Evolutionary conservation across 2,329 filamentous ascomycete genomes (phyloP), one percentile per base, ranked within the genome.

Genomic region (Elsinoe australis): DNA sequence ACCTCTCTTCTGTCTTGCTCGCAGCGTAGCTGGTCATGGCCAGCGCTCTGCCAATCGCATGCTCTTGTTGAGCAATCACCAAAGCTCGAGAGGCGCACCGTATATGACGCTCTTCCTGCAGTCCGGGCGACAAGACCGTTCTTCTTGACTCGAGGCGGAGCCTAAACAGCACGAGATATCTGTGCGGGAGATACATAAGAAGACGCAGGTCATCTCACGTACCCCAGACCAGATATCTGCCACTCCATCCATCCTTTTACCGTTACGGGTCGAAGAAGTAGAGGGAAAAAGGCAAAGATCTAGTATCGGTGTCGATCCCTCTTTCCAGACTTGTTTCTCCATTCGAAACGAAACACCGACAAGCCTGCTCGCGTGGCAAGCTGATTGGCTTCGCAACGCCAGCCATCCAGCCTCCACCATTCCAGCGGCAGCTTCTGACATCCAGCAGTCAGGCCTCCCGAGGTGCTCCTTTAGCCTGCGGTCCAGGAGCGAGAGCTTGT

Each of bases 91-190:
- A 34, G 19, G 33, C 45, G 22, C 26, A 36, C 18, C 45, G 45
- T 48, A 36, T 36, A 38, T 48, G 45, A 48, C 45, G 45, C 45
- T 39, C 33, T 17, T 12, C 29, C 44, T 48, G 45, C 45, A 48
- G 45, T 48, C 45, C 45, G 32, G 45, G 29, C 45, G 45, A 48
- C 45, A 48, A 34, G 45, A 19, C 45, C 45, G 45, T 48, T 48
- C 42, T 34, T 44, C 39, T 44, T 44, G 39, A 44, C 39, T 44
- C 42, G 42, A 22, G n/a, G 12, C 17, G 17, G 15, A 19, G 21
- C 17, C 31, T 10, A 34, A 21, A 46, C 7, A 15, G 17, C 17
- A 9, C 17, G 9, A 45, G n/a, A 31, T 32, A 32, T 14, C 41
- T 33, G 24, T 46, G 42, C 42, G 21, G 41, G 24, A 18, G 8